phyloP scores from a whole-genome alignment of 108 stramenopile genomes.

The Nitzschia inconspicua region DNA sequence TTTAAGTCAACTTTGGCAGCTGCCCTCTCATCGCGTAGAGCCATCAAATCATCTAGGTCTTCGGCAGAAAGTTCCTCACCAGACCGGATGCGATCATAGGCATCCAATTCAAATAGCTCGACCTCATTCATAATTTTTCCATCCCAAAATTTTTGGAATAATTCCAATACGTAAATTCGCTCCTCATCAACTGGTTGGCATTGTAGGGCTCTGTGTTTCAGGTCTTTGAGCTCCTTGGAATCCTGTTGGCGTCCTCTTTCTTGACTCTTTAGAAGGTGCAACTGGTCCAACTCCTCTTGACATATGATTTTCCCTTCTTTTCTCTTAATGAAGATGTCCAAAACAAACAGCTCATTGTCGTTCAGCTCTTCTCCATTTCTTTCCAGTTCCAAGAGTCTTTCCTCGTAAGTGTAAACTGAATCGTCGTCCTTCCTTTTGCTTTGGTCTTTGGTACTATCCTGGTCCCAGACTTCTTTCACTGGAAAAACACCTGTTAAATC shows the following conservation, averaged over 20 bases:
- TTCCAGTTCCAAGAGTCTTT: no score
- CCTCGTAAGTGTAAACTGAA: no score
- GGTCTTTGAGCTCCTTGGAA: no score
- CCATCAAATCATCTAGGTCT: background rate
- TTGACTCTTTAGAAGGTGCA: background rate
- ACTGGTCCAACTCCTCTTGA: conserved; percentile 3
- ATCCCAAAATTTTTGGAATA: background rate
- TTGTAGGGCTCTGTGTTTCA: no score
- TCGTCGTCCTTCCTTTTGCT: no score
- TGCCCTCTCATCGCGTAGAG: no score
- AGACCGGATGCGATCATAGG: background rate
- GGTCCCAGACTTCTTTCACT: no score
- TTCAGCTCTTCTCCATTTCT: no score
- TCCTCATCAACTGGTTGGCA: conserved; percentile 9
- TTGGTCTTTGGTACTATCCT: no score
- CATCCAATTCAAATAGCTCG: conserved; percentile 1
- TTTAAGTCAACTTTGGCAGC: background rate
- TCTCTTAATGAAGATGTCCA: background rate
- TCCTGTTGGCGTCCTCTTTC: no score
- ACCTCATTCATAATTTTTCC: background rate
- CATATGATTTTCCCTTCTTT: background rate
- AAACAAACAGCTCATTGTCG: background rate
- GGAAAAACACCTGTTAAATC: no score
- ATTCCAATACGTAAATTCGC: conserved; percentile 7
- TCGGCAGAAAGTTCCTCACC: background rate